These are phyloP conservation scores for Saposhnikovia divaricata DNA, from an alignment of 129 eudicot genomes.

Conservation along the genomic window DNA sequence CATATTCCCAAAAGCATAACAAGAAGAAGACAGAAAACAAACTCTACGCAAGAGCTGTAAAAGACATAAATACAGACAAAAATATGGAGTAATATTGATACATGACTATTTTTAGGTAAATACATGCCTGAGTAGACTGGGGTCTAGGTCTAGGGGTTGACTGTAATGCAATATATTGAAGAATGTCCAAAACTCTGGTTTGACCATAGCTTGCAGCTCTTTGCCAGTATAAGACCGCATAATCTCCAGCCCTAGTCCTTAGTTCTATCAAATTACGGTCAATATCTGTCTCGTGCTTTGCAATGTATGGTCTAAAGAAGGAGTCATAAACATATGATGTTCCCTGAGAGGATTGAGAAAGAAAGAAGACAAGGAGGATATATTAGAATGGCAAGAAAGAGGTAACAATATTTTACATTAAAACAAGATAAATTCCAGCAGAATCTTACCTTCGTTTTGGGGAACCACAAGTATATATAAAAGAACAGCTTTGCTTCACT, in stretches of 20 bases:
- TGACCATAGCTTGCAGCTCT: conserved; percentile 57
- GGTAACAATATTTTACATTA: background rate
- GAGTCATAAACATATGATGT: conserved; percentile 81
- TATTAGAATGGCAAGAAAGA: background rate
- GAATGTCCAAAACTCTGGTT: conserved; percentile 69
- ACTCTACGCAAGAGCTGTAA: background rate
- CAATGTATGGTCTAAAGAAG: conserved; percentile 76
- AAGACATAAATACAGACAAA: too few relatives aligned
- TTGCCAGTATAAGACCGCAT: conserved; percentile 63
- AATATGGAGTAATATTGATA: background rate
- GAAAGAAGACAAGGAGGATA: background rate
- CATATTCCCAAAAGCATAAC: background rate
- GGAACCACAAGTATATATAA: conserved; percentile 78
- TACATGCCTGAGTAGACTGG: conserved; percentile 57
- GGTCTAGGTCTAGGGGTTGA: conserved; percentile 60
- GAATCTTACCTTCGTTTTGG: conserved; percentile 69
- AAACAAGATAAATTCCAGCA: background rate
- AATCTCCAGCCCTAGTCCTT: conserved; percentile 78
- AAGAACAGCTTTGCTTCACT: conserved; percentile 96
- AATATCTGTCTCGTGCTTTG: conserved; percentile 83
- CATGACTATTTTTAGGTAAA: background rate
- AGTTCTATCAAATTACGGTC: conserved; percentile 75
- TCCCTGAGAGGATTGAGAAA: conserved; percentile 46
- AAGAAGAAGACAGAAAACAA: background rate
- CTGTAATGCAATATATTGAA: conserved; percentile 80